These are phyloP conservation scores for Arthrinium puccinioides DNA, from an alignment of 2,329 filamentous ascomycete species.

Conservation along the genomic window DNA sequence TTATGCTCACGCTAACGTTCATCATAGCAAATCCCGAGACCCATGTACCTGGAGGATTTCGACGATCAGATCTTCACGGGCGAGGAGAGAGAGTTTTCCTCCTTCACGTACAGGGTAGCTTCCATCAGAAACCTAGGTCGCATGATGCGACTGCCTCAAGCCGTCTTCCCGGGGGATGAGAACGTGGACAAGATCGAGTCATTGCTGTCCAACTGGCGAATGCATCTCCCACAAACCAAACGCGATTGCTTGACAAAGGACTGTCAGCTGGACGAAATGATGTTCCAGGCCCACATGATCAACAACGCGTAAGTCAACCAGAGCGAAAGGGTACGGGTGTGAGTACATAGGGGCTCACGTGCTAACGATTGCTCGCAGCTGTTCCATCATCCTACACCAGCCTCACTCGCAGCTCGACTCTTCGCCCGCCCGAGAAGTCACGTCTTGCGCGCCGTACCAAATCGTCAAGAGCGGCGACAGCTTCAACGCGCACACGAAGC, in stretches of 20 bases:
- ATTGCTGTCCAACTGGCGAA: constrained; percentile 63
- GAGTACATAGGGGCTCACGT: background rate
- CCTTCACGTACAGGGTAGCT: constrained; percentile 78
- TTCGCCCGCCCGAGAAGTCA: constrained; percentile 49
- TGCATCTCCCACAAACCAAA: constrained; percentile 70
- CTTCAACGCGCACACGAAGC: constrained; percentile 65
- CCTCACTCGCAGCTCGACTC: constrained; percentile 69
- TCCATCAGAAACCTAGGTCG: constrained; percentile 71
- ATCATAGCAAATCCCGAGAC: constrained; percentile 46
- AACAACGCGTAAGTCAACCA: constrained; percentile 40
- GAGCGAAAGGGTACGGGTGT: too few relatives aligned
- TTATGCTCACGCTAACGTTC: constrained; percentile 1
- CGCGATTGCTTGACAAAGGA: constrained; percentile 60
- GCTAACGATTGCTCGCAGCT: constrained; percentile 26
- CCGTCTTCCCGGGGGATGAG: constrained; percentile 45
- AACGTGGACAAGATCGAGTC: constrained; percentile 44
- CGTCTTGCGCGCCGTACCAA: constrained; percentile 58
- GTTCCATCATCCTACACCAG: constrained; percentile 70
- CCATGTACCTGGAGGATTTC: constrained; percentile 64
- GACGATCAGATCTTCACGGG: constrained; percentile 69
- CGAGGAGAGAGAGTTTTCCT: constrained; percentile 67
- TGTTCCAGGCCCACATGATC: constrained; percentile 88
- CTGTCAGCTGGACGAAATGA: constrained; percentile 75
- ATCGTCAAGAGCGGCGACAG: constrained; percentile 39
- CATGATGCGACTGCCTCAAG: constrained; percentile 55